Evolutionary conservation across 2,329 filamentous ascomycete species (phyloP).

Genomic region (Sordariomycetes sp.): DNA sequence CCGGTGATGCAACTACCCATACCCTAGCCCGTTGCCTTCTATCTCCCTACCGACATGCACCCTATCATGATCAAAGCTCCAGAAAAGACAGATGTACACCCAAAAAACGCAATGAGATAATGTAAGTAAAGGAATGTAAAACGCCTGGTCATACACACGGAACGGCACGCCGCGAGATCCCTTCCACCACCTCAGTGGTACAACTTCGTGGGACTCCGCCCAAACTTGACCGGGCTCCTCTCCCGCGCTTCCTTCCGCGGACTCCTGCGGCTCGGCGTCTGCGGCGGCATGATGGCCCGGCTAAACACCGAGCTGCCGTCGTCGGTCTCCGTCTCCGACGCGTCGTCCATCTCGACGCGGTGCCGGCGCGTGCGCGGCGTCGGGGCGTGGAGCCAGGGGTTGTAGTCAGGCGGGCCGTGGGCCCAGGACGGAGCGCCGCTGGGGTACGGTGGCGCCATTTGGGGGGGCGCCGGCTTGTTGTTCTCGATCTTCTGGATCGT

Average conservation of each 20-base stretch:
- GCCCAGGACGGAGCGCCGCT: not conserved
- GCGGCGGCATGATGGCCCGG: constrained; percentile 23
- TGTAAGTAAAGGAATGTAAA: not conserved
- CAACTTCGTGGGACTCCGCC: not conserved
- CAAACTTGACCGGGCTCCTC: not conserved
- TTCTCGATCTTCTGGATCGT: not conserved
- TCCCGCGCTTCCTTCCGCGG: constrained; percentile 31
- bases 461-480: not conserved
- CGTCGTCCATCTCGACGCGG: constrained; percentile 26
- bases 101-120: not conserved
- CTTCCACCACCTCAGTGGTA: not conserved
- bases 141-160: not conserved
- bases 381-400: constrained; percentile 33
- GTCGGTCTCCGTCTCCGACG: constrained; percentile 35
- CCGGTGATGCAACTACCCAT: not conserved
- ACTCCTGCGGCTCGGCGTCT: constrained; percentile 36
- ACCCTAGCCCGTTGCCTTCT: not conserved
- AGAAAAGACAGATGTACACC: not conserved
- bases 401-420: not conserved
- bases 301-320: not conserved
- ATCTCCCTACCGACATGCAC: not conserved
- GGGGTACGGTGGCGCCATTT: not conserved
- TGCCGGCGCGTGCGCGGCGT: constrained; percentile 34
- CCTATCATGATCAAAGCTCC: not conserved
- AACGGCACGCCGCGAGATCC: not conserved